Evolutionary conservation across 179 eudicot species (phyloP), one percentile per base, ranked within the genome.

Genomic region (Nepenthes alata): DNA sequence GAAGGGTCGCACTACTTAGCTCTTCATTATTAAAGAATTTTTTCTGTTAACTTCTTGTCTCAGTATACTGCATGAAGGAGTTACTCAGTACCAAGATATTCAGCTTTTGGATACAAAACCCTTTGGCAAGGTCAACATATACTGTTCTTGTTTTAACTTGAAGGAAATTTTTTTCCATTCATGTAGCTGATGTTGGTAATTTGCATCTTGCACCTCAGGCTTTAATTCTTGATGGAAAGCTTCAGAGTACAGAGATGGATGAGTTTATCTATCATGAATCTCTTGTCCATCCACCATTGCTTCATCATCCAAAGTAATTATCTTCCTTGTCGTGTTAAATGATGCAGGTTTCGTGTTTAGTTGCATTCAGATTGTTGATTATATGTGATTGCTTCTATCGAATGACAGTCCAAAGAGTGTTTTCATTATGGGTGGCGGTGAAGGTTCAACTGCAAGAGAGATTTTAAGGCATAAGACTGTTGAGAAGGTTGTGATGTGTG

Each of bases 41-140:
- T 2, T 5, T 48, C 12, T 56, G 9, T 50, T n/a, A 37, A 35
- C 52, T 62, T 25, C 37, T 54, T 34, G 3, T 48, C 59, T 73
- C 84, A 89, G 97, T 57, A 89, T 89, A 60, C 65, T 89, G 80
- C 95, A 89, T 75, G 82, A 91, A 51, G 95, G 97, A 70, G 85
- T 83, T 48, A 82, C 91, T 69, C 85, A 84, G 66, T 89, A 70
- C 75, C 97, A 89, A 65, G 97, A 89, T 67, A 89, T 89, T 73
- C 97, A 89, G 64, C 97, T 89, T 54, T 76, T 89, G 91, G 97
- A 89, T 77, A 89, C 97, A 52, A 89, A 89, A 70, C 97, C 97
- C 54, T 89, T 89, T 71, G 97, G 97, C 52, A 89, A 89, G 95
- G 97, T 87, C 11, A 35, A 11, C 16, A 41, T 52, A 25, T 13